Base-by-base conservation (phyloP, 2,329 filamentous ascomycete species). In the Cryphonectria radicalis region DNA sequence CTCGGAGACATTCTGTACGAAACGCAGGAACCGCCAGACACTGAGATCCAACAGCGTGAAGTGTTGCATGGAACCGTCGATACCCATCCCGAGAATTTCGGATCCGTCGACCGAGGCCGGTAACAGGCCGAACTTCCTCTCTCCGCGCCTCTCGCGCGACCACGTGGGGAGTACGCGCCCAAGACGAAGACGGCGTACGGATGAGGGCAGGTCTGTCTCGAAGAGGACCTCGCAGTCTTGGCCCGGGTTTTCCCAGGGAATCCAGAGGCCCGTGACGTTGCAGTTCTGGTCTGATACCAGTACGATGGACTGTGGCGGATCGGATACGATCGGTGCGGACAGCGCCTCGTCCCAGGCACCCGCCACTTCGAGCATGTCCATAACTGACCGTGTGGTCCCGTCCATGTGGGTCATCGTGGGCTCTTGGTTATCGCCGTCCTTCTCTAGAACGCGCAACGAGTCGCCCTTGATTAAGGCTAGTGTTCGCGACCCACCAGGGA, bases 1-100 rank as follows among this genome's bases (percentile, higher is more conserved):
- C 63, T 85, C 79, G 40, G 88, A 89, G 64, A 97, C 78, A 71
- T 92, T 91, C 77, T 97, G 91, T 1, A 98, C 78, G 73, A 95
- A 89, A 70, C 87, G 86, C 6, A 98, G 84, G 4, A 97, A 83
- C 8, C 86, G 85, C 88, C 91, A 92, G 10, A 91, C 86, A 2
- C 87, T 80, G 25, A 86, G 76, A 13, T 85, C 82, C 0, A 98
- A 81, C 19, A 95, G 81, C 0, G 87, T 87, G 75, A 98, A 91
- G 70, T 92, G 88, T 73, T 89, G 88, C 35, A 95, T 76, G 0
- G 90, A 89, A 1, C 93, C 93, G 76, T 93, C 89, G 46, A 94
- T 85, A 8, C 88, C 88, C 8, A 91, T 84, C 0, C 92, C 93
- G 46, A 95, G 78, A 70, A 90, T 81, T 72, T 90, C 87, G 5